Evolutionary conservation across 208 protist species (phyloP).

Genomic region (Leishmania arabica): DNA sequence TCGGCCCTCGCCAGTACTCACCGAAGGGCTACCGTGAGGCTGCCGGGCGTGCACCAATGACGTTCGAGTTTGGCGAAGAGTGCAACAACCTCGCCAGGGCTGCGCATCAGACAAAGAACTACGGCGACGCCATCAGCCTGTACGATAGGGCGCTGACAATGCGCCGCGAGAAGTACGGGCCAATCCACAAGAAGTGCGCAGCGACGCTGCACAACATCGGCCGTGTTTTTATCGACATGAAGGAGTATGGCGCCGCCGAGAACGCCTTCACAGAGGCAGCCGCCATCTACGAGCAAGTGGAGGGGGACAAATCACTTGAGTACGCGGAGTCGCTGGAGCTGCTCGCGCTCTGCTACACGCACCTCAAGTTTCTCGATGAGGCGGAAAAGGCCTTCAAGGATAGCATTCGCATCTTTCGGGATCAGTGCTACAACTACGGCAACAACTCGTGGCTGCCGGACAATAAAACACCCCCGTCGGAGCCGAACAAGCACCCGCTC

Average conservation of each 20-base stretch:
- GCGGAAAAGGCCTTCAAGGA: conserved; percentile 92
- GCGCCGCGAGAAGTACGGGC: conserved; percentile 84
- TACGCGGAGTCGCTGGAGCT: conserved; percentile 87
- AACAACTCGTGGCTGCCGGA: conserved; percentile 81
- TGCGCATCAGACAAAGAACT: conserved; percentile 88
- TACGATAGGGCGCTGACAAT: conserved; percentile 83
- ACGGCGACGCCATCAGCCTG: conserved; percentile 86
- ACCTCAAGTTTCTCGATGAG: conserved; percentile 88
- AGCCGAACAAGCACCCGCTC: conserved; percentile 84
- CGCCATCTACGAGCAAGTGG: conserved; percentile 86
- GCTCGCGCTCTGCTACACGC: conserved; percentile 82
- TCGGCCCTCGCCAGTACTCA: conserved; percentile 83
- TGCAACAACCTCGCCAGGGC: conserved; percentile 82
- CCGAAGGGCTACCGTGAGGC: conserved; percentile 87
- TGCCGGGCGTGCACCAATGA: conserved; percentile 82
- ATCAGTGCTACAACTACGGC: conserved; percentile 82
- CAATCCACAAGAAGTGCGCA: conserved; percentile 83
- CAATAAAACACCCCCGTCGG: conserved; percentile 37
- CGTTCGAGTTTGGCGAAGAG: conserved; percentile 85
- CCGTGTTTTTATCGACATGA: conserved; percentile 91
- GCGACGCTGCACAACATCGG: conserved; percentile 88
- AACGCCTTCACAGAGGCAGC: conserved; percentile 89
- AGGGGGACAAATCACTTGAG: conserved; percentile 69
- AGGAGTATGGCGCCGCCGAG: conserved; percentile 85
- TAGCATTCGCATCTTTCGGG: conserved; percentile 82